These are phyloP conservation scores for Sporothrix variecibatus DNA, from an alignment of 2,329 filamentous ascomycete genomes.

Conservation along the genomic window DNA sequence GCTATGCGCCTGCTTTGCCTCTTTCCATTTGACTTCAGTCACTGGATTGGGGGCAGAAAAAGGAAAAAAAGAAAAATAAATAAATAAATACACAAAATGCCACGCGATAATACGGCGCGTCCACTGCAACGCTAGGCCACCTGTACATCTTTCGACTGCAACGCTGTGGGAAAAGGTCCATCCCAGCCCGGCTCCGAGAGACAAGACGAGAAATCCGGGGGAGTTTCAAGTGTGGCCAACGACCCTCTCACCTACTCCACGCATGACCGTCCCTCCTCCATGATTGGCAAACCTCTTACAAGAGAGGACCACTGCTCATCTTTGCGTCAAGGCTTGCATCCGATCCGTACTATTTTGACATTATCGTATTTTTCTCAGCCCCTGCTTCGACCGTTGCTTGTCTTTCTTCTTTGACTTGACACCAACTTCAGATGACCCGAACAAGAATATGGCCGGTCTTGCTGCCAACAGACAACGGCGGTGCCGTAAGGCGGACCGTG, in stretches of 20 bases:
- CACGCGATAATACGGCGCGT: neutral
- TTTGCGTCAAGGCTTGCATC: neutral
- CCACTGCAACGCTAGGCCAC: neutral
- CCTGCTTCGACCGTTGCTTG: neutral
- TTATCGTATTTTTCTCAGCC: neutral
- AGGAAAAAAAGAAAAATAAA: constrained; percentile 1
- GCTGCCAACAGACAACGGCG: neutral
- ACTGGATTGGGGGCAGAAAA: neutral
- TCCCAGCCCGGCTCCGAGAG: constrained; percentile 41
- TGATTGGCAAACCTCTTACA: constrained; percentile 11
- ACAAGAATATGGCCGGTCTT: neutral
- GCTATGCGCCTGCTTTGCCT: neutral
- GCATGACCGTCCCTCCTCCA: neutral
- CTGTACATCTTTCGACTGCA: neutral
- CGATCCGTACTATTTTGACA: neutral
- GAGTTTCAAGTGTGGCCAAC: constrained; percentile 13
- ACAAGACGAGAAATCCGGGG: constrained; percentile 16
- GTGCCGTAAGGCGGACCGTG: neutral
- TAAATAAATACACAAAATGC: neutral
- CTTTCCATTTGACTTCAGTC: neutral
- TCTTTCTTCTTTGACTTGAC: neutral
- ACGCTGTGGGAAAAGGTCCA: constrained; percentile 34
- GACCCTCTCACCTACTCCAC: neutral
- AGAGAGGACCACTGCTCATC: neutral
- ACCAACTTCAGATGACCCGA: neutral